Evolutionary conservation across 2,329 filamentous ascomycete genomes (phyloP), one percentile per base, ranked within the genome.

Genomic region (Didymella segeticola): DNA sequence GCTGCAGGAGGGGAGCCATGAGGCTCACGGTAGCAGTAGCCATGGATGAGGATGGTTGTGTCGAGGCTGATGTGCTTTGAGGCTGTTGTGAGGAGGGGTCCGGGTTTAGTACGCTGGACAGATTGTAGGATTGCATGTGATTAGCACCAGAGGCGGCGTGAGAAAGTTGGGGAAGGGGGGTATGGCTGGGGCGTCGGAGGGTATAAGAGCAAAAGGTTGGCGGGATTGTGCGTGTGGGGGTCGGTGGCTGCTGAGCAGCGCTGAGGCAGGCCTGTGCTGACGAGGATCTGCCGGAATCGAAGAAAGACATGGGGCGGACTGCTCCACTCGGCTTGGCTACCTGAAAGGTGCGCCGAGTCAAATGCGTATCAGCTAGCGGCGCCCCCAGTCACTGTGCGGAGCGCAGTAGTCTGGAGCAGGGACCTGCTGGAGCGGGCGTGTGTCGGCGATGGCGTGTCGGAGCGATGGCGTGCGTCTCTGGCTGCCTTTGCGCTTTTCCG

Each of bases 1-100:
- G 89, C 83, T 69, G 87, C 80, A 78, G 86, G 79, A 73, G 86
- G 78, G 68, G 85, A 75, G 74, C 76, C 75, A 79, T 78, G 61
- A 78, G 75, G 68, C 77, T 77, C 61, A 80, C 77, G 50, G 78
- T 73, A 62, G 79, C 76, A 48, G 79, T 75, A 57, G 76, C 75
- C 75, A 76, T 77, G 17, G 60, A 34, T 15, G 60, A 33, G 17
- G 60, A 45, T 43, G 57, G 56, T 20, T 58, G 56, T 34, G 56
- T 51, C 42, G 53, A 27, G 36, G 50, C 42, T 52, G 48, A 50
- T 45, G 51, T 48, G 31, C 29, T 39, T 22, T 51, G 20, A 11
- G 42, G 37, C 36, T 43, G 30, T 41, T 64, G 56, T 22, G 54
- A 26, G 38, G 65, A 37, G 10, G 58, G 51, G 51, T 75, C 70